phyloP scores from a whole-genome alignment of 345 rosid species.

The Eucalyptus brandiana region DNA sequence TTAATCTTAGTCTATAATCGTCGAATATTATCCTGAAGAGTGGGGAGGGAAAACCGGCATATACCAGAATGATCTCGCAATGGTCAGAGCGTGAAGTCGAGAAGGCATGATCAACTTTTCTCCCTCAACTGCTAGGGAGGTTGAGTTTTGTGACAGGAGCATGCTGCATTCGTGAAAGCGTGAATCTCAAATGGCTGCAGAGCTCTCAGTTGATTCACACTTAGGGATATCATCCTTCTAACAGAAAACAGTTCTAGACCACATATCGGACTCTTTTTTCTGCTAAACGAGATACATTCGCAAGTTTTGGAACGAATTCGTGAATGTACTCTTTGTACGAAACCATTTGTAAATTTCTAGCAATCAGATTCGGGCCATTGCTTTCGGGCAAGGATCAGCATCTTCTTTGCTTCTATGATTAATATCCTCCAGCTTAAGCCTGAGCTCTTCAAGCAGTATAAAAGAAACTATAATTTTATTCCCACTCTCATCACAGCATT shows the following conservation, averaged over 20 bases:
- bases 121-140: not conserved
- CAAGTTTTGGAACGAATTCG: not conserved
- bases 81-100: not conserved
- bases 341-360: not conserved
- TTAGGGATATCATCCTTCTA: not conserved
- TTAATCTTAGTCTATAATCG: not conserved
- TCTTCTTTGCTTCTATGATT: not conserved
- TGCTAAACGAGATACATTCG: not conserved
- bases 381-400: not conserved
- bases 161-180: not conserved
- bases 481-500: not conserved
- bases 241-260: not conserved
- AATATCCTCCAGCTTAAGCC: not conserved
- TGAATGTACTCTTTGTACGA: not conserved
- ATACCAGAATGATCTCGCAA: not conserved
- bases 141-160: not conserved
- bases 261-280: not conserved
- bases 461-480: not conserved
- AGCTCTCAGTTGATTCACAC: not conserved
- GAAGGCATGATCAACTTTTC: not conserved
- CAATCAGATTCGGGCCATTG: not conserved
- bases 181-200: not conserved
- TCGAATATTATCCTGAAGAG: not conserved
- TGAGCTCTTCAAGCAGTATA: not conserved
- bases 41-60: not conserved